Conservation (phyloP, 768 basidiomycete species). For the Podaxis carcinomalis region DNA sequence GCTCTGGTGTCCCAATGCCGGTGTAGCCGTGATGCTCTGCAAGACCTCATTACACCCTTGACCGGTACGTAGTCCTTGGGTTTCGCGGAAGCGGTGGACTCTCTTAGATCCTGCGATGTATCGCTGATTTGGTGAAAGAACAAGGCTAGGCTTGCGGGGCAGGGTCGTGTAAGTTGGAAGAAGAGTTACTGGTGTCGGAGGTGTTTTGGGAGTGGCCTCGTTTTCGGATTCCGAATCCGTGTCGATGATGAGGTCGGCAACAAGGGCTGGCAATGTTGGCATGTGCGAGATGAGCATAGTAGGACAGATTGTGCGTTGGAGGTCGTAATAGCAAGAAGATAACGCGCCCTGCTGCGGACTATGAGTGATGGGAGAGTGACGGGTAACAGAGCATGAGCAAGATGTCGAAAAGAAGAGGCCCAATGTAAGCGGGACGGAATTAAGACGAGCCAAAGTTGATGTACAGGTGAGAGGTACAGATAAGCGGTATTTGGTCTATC, state of each 20-base stretch:
- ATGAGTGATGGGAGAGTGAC: not conserved
- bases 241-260: constrained; percentile 3
- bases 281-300: not conserved
- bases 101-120: constrained; percentile 18
- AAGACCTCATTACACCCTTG: constrained; percentile 14
- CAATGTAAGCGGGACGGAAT: not conserved
- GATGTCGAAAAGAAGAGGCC: not conserved
- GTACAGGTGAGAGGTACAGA: not conserved
- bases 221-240: constrained; percentile 7
- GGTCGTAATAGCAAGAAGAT: not conserved
- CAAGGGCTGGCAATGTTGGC: not conserved
- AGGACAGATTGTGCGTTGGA: not conserved
- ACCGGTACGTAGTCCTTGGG: not conserved
- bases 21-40: constrained; percentile 26
- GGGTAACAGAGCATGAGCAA: not conserved
- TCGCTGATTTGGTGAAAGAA: constrained; percentile 5
- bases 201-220: not conserved
- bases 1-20: constrained; percentile 19
- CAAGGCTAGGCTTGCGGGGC: not conserved
- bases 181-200: not conserved
- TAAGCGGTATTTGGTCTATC: not conserved
- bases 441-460: not conserved
- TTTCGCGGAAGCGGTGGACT: constrained; percentile 10
- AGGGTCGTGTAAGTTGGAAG: not conserved
- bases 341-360: not conserved